Percentiles rank a stretch among this genome's conserved stretches.
Conservation (phyloP, 805 yeast species). For the Candida easanensis region DNA sequence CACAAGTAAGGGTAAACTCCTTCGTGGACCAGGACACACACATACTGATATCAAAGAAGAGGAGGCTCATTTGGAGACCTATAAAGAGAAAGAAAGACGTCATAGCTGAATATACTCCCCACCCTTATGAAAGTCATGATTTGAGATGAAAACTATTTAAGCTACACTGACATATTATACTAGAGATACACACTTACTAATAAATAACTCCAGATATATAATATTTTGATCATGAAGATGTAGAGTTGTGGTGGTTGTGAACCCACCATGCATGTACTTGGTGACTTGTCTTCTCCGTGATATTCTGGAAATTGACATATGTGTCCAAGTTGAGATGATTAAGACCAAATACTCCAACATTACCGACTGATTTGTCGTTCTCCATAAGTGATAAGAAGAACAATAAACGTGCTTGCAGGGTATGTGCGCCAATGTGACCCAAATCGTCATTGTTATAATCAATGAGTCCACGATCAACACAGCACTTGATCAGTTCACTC, state of each 20-base stretch:
- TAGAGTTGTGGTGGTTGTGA: slow-evolving; percentile 6
- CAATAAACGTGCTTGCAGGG: slow-evolving; percentile 36
- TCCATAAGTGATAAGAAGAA: slow-evolving; percentile 40
- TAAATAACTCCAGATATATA: too few species aligned
- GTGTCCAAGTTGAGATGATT: slow-evolving; percentile 20
- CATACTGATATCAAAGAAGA: slow-evolving; percentile 50
- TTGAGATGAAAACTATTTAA: background rate
- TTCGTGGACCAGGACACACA: slow-evolving; percentile 46
- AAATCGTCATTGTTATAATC: slow-evolving; percentile 33
- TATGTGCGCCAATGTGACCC: slow-evolving; percentile 31
- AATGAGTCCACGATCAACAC: slow-evolving; percentile 56
- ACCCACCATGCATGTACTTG: slow-evolving; percentile 18
- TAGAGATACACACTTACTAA: background rate
- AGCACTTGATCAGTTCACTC: slow-evolving; percentile 50
- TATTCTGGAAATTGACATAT: slow-evolving; percentile 8
- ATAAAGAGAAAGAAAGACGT: slow-evolving; percentile 27
- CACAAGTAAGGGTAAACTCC: slow-evolving; percentile 34
- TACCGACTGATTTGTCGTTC: slow-evolving; percentile 27
- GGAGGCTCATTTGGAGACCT: slow-evolving; percentile 43
- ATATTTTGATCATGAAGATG: background rate
- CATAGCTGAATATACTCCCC: background rate
- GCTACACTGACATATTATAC: too few species aligned
- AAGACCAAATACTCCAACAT: slow-evolving; percentile 33
- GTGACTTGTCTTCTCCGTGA: slow-evolving; percentile 12
- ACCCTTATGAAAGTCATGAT: background rate